Conservation (phyloP, 768 basidiomycete species). For the Phallus indusiatus region DNA sequence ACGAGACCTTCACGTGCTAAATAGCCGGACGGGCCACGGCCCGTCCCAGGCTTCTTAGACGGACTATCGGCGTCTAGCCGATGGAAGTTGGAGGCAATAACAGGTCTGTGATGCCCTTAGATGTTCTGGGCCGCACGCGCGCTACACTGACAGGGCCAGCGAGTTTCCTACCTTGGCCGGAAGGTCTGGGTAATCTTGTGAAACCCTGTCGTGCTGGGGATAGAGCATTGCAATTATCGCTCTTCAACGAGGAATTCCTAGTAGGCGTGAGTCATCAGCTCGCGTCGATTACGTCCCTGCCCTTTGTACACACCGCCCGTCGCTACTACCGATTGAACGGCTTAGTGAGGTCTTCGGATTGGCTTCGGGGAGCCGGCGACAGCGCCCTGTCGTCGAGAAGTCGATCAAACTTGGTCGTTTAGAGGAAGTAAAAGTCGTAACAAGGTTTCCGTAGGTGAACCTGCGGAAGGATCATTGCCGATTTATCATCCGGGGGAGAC, state of each 20-base stretch:
- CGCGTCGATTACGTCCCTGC: conserved; percentile 85
- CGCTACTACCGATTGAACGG: conserved; percentile 88
- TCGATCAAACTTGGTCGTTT: too few relatives aligned
- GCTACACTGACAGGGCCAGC: conserved; percentile 87
- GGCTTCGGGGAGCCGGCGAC: conserved; percentile 52
- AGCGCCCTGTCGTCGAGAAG: conserved; percentile 42
- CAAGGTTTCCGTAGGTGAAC: too few relatives aligned
- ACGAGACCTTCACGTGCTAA: conserved; percentile 92
- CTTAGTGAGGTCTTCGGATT: conserved; percentile 82
- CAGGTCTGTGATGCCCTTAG: conserved; percentile 89
- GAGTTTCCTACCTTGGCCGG: conserved; percentile 69
- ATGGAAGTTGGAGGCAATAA: conserved; percentile 86
- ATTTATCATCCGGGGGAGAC: too few relatives aligned
- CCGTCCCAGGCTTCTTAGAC: conserved; percentile 78
- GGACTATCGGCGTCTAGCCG: conserved; percentile 74
- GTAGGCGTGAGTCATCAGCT: conserved; percentile 85
- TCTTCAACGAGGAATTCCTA: conserved; percentile 89
- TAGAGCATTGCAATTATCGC: conserved; percentile 89
- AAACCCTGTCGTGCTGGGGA: conserved; percentile 76
- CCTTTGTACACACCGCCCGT: conserved; percentile 87
- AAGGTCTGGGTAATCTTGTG: conserved; percentile 74
- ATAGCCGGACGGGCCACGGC: conserved; percentile 72
- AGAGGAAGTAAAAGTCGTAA: too few relatives aligned
- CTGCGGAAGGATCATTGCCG: too few relatives aligned
- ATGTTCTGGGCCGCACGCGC: conserved; percentile 84